These are phyloP conservation scores for Thielaviopsis cerberus DNA, from an alignment of 2,329 filamentous ascomycete genomes.

Conservation along the genomic window DNA sequence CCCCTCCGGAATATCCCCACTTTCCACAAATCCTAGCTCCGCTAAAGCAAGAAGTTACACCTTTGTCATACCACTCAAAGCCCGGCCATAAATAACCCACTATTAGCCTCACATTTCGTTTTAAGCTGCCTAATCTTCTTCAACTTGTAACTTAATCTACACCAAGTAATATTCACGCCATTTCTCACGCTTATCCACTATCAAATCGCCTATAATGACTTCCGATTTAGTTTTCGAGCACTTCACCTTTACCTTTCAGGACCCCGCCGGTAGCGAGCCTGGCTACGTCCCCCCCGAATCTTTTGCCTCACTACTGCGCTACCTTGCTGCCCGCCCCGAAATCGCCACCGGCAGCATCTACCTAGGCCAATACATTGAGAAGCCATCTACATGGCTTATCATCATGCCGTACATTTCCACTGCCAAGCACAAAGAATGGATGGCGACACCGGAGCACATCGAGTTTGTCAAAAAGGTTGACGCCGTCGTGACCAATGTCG, in stretches of 20 bases:
- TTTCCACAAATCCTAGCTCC: not conserved
- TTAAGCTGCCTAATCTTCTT: not conserved
- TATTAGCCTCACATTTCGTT: not conserved
- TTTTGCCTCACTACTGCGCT: slow-evolving; percentile 12
- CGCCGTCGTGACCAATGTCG: slow-evolving; percentile 13
- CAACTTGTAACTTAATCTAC: not conserved
- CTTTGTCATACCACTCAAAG: not conserved
- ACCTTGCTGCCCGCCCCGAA: slow-evolving; percentile 1
- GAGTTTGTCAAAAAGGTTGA: slow-evolving; percentile 19
- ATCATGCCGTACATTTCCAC: slow-evolving; percentile 20
- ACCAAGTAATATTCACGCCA: not conserved
- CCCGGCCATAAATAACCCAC: too few relatives aligned
- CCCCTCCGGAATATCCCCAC: not conserved
- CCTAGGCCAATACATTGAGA: slow-evolving; percentile 20
- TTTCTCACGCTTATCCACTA: not conserved
- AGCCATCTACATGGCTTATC: slow-evolving; percentile 18
- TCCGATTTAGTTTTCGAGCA: slow-evolving; percentile 17
- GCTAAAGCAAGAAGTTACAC: not conserved
- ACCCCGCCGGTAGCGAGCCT: slow-evolving; percentile 16
- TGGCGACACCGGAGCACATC: slow-evolving; percentile 21
- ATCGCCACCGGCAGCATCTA: slow-evolving; percentile 20
- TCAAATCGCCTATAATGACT: slow-evolving; percentile 15
- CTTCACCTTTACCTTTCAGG: slow-evolving; percentile 19
- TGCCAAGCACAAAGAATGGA: slow-evolving; percentile 22
- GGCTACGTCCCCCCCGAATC: slow-evolving; percentile 15